These are phyloP conservation scores for Clonostachys solani DNA, from an alignment of 2,329 filamentous ascomycete species.

Conservation along the genomic window DNA sequence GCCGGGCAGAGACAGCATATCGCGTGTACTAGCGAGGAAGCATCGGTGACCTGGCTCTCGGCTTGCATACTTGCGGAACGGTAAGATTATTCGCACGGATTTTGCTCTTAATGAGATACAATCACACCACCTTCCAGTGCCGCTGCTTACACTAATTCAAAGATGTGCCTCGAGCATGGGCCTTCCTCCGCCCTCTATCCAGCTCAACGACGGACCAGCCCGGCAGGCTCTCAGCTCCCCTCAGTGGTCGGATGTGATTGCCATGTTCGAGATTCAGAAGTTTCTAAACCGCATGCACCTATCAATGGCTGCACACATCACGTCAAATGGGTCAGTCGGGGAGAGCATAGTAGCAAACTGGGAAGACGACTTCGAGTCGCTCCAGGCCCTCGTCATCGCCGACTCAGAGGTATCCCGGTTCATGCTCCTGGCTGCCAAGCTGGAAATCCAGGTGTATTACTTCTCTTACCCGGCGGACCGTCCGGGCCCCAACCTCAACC, in stretches of 20 bases:
- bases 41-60: conserved; percentile 47
- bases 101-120: too few species aligned
- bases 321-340: conserved; percentile 39
- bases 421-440: conserved; percentile 39
- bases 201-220: conserved; percentile 40
- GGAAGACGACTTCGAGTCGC: conserved; percentile 47
- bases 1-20: conserved; percentile 36
- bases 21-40: conserved; percentile 44
- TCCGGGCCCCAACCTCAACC: conserved; percentile 7
- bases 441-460: conserved; percentile 52
- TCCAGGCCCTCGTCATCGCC: conserved; percentile 38
- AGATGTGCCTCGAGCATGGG: conserved; percentile 38
- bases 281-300: conserved; percentile 45
- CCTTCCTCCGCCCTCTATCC: conserved; percentile 43
- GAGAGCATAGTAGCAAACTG: conserved; percentile 40
- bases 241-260: conserved; percentile 36
- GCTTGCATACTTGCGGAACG: conserved; percentile 48
- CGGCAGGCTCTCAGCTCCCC: conserved; percentile 28
- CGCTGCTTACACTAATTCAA: conserved; percentile 7
- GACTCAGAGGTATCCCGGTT: conserved; percentile 45
- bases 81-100: conserved; percentile 14
- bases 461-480: conserved; percentile 23
- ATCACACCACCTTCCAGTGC: not conserved
- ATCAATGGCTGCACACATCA: conserved; percentile 40
- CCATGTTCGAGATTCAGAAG: conserved; percentile 41